Conservation (phyloP, 768 basidiomycete species). For the Trametes gibbosa region DNA sequence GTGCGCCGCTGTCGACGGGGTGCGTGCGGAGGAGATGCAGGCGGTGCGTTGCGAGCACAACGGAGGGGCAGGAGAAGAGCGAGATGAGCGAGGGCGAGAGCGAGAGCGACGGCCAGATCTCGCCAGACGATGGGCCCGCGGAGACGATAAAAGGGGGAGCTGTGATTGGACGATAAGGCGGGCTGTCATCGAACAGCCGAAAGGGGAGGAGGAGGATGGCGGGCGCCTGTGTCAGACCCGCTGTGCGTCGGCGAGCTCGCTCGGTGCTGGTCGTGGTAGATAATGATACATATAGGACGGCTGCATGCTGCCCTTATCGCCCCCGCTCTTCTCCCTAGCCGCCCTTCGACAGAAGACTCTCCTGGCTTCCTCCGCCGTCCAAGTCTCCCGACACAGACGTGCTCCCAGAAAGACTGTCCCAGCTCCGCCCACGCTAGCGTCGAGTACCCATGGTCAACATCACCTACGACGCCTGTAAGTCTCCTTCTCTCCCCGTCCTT, state of each 20-base stretch:
- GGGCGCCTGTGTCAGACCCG: too few species aligned
- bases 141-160: slow-evolving; percentile 9
- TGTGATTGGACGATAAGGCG: slow-evolving; percentile 18
- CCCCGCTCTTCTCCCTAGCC: neutral
- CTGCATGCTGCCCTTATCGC: neutral
- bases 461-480: slow-evolving; percentile 41
- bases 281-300: neutral
- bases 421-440: neutral
- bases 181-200: neutral
- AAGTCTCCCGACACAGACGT: neutral
- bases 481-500: neutral
- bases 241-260: neutral
- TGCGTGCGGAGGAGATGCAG: neutral
- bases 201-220: too few species aligned
- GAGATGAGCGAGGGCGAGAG: neutral
- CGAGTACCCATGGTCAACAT: slow-evolving; percentile 40
- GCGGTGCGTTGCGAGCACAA: neutral
- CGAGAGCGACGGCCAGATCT: slow-evolving; percentile 7
- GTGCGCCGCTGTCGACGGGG: neutral
- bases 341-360: slow-evolving; percentile 9
- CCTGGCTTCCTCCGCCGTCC: slow-evolving; percentile 1
- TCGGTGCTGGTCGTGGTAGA: neutral
- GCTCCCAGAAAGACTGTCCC: neutral
- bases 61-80: neutral
- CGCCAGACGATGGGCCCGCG: neutral